Evolutionary conservation across 2,329 filamentous ascomycete genomes (phyloP).

Genomic region (Ceratocystis destructans): DNA sequence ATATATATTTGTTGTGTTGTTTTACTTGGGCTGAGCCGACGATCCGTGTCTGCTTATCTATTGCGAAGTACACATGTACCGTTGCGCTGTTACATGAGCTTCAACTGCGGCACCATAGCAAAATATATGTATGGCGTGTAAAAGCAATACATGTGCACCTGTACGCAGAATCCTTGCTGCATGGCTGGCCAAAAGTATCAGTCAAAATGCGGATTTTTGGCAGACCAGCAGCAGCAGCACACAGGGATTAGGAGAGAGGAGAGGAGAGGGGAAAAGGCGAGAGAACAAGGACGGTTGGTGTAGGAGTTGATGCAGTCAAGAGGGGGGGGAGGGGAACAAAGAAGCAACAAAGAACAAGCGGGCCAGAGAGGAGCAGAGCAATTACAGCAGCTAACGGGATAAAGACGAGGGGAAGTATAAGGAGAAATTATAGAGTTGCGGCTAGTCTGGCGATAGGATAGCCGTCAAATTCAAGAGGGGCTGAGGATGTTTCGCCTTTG

Average conservation of each 20-base stretch:
- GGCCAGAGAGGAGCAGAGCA: background rate
- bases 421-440: background rate
- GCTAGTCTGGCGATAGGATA: background rate
- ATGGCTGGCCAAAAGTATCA: background rate
- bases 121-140: background rate
- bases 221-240: background rate
- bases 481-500: background rate
- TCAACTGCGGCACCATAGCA: too few relatives aligned
- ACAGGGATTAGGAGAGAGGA: background rate
- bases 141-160: background rate
- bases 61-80: background rate
- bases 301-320: background rate
- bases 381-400: background rate
- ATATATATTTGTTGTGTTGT: background rate
- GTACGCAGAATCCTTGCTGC: background rate
- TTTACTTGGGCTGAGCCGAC: background rate
- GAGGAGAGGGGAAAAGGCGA: background rate
- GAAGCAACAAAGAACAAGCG: conserved; percentile 1
- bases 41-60: background rate
- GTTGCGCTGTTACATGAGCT: too few relatives aligned
- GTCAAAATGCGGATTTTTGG: background rate
- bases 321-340: background rate
- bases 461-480: too few relatives aligned
- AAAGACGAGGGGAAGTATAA: background rate
- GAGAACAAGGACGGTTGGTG: background rate